A percentile compares a stretch with the other conserved stretches of the same genome.
Evolutionary conservation across 331 rosid genomes (phyloP).

Genomic region (Ulmus americana): DNA sequence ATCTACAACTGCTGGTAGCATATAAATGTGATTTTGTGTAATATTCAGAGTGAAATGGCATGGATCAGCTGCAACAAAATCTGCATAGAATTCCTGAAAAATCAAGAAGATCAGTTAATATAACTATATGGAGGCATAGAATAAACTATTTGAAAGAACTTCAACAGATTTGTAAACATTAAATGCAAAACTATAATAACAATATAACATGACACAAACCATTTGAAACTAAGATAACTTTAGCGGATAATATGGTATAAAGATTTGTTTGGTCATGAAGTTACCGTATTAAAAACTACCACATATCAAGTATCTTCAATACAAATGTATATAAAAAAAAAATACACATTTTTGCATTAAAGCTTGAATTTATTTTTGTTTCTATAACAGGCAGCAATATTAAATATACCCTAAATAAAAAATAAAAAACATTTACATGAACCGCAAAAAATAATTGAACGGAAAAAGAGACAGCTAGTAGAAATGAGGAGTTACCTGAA

Average conservation of each 20-base stretch:
- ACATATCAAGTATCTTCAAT: no score
- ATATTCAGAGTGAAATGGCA: conserved; percentile 78
- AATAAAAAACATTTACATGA: background rate
- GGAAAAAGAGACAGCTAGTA: background rate
- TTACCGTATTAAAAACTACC: no score
- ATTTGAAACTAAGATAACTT: background rate
- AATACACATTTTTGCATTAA: no score
- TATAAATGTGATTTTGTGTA: conserved; percentile 63
- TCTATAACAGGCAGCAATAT: background rate
- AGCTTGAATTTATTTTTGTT: background rate
- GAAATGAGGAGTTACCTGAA: conserved; percentile 52
- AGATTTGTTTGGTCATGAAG: background rate
- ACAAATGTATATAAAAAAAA: no score
- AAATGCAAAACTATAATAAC: background rate
- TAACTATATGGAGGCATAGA: background rate
- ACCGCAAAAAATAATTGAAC: background rate
- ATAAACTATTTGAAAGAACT: background rate
- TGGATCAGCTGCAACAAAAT: conserved; percentile 79
- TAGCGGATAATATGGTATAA: background rate
- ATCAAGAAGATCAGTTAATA: conserved; percentile 16
- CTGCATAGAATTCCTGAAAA: conserved; percentile 79
- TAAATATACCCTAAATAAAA: background rate
- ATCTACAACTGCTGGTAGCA: conserved; percentile 91
- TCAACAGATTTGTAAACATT: background rate
- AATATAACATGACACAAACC: background rate